Percentiles rank a stretch among this genome's conserved stretches.
Evolutionary conservation across 2,329 filamentous ascomycete species (phyloP).

Genomic region (Acephala macrosclerotiorum): DNA sequence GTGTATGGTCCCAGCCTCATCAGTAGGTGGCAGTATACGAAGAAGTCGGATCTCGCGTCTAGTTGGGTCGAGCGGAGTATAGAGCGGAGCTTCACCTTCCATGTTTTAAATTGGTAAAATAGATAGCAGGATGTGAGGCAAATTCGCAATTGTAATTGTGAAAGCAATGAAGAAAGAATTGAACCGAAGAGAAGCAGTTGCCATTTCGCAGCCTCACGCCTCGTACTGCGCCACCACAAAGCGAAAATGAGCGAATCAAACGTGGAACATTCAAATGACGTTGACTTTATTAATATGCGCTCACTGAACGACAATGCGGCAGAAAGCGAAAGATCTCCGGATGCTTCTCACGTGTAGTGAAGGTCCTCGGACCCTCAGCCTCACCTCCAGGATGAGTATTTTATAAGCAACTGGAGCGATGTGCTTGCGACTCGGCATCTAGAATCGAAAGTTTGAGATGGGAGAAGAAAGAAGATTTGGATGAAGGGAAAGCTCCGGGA

Average conservation of each 20-base stretch:
- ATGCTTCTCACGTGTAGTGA: constrained; percentile 11
- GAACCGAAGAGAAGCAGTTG: not conserved
- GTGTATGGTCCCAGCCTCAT: not conserved
- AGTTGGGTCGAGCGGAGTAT: not conserved
- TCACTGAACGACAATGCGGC: not conserved
- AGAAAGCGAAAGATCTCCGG: not conserved
- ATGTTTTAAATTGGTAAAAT: too few relatives aligned
- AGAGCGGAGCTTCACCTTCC: not conserved
- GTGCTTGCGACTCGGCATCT: too few relatives aligned
- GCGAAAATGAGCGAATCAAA: not conserved
- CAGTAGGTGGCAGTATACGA: not conserved
- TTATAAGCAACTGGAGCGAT: too few relatives aligned
- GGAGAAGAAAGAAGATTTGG: too few relatives aligned
- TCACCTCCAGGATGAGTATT: too few relatives aligned
- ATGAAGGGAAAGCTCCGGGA: too few relatives aligned
- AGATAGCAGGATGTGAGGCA: too few relatives aligned
- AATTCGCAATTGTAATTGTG: too few relatives aligned
- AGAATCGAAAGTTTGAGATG: too few relatives aligned
- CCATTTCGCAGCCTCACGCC: not conserved
- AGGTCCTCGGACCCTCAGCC: constrained; percentile 12
- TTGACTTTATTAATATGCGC: not conserved
- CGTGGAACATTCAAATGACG: not conserved
- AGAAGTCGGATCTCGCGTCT: constrained; percentile 12
- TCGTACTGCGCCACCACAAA: not conserved
- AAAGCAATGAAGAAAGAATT: not conserved